These are phyloP conservation scores for Ophiocordyceps sinensis DNA, from an alignment of 2,329 filamentous ascomycete species.

Conservation along the genomic window DNA sequence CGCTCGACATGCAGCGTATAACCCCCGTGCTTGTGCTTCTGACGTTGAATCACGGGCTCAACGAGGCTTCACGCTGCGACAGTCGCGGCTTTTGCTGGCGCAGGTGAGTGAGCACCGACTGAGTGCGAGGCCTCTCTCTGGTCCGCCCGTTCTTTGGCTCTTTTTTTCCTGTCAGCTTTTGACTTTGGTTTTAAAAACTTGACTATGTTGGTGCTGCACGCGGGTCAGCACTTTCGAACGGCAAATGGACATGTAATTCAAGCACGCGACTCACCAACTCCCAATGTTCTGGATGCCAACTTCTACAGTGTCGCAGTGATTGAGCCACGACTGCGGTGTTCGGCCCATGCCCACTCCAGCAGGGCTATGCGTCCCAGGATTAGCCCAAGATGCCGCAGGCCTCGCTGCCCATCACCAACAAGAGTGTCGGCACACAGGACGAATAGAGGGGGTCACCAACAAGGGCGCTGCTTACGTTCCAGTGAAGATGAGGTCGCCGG, in stretches of 20 bases:
- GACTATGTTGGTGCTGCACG: conserved; percentile 14
- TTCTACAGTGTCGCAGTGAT: conserved; percentile 56
- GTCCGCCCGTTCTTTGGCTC: too few species aligned
- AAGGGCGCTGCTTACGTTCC: conserved; percentile 33
- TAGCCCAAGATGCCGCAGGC: not conserved
- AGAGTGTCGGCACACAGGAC: too few species aligned
- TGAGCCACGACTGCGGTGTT: conserved; percentile 52
- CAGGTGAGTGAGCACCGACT: too few species aligned
- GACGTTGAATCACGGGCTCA: too few species aligned
- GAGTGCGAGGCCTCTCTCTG: too few species aligned
- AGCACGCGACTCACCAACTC: conserved; percentile 23
- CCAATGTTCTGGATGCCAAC: conserved; percentile 54
- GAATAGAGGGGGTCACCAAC: too few species aligned
- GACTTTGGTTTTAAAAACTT: conserved; percentile 14
- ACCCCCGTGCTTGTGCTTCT: too few species aligned
- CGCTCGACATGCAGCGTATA: too few species aligned
- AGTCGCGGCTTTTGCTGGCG: too few species aligned
- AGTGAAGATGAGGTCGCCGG: conserved; percentile 52
- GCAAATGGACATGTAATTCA: too few species aligned
- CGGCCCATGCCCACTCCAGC: conserved; percentile 58
- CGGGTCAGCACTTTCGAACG: not conserved
- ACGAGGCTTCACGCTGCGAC: too few species aligned
- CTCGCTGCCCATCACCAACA: not conserved
- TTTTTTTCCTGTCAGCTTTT: too few species aligned
- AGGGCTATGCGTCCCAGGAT: conserved; percentile 26